Percentiles rank a stretch among this genome's conserved stretches.
Evolutionary conservation across 2,329 filamentous ascomycete genomes (phyloP).

Genomic region (Aureobasidium sp.): DNA sequence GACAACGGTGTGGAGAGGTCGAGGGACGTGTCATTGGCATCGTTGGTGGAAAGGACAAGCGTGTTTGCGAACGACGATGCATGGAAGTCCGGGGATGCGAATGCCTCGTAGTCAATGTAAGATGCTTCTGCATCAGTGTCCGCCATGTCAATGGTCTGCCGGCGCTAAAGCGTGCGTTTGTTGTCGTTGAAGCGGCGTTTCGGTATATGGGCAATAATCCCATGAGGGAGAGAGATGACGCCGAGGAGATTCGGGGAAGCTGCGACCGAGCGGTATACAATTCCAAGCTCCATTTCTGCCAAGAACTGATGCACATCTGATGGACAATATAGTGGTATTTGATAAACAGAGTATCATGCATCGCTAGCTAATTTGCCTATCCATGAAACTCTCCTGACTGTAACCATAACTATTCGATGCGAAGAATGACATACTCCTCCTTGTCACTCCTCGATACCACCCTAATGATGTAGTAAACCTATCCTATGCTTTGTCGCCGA

Average conservation of each 20-base stretch:
- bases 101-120: constrained; percentile 94
- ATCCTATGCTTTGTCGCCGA: neutral
- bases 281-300: neutral
- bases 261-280: constrained; percentile 4
- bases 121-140: constrained; percentile 47
- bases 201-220: neutral
- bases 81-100: constrained; percentile 75
- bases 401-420: neutral
- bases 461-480: neutral
- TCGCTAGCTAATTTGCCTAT: neutral
- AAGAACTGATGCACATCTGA: neutral
- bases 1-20: constrained; percentile 93
- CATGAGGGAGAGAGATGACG: neutral
- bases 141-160: neutral
- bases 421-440: neutral
- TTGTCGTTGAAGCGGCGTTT: neutral
- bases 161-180: neutral
- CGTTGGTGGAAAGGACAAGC: constrained; percentile 84
- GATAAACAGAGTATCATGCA: neutral
- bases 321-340: neutral
- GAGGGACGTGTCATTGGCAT: constrained; percentile 77
- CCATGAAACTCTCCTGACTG: neutral
- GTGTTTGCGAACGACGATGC: constrained; percentile 77
- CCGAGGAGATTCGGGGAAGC: neutral
- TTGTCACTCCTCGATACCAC: neutral